These are phyloP conservation scores for Alternaria alternata DNA, from an alignment of 2,329 filamentous ascomycete genomes.

Conservation along the genomic window DNA sequence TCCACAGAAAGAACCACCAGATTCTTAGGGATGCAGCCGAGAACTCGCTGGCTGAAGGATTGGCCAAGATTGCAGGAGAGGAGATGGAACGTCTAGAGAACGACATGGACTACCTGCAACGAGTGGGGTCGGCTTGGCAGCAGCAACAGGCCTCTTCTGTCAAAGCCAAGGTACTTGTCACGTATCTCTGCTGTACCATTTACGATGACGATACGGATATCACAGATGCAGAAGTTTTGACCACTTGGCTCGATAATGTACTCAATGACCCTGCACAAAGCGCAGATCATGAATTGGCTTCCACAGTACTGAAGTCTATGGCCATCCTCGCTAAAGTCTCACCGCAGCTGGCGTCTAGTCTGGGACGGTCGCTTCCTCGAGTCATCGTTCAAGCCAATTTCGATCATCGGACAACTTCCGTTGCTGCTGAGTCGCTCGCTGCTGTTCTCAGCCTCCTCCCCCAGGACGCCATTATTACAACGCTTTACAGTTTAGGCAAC, in stretches of 20 bases:
- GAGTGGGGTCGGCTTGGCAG: conserved; percentile 81
- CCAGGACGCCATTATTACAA: conserved; percentile 92
- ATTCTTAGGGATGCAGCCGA: conserved; percentile 30
- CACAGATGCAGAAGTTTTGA: conserved; percentile 79
- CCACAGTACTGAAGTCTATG: conserved; percentile 80
- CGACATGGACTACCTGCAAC: conserved; percentile 85
- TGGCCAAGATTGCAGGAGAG: conserved; percentile 77
- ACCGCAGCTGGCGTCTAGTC: conserved; percentile 73
- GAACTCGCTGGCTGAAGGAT: conserved; percentile 57
- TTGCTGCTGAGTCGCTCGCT: conserved; percentile 86
- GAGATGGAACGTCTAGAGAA: conserved; percentile 89
- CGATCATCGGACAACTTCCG: conserved; percentile 71
- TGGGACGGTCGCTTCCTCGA: conserved; percentile 81
- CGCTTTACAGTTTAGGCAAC: conserved; percentile 95
- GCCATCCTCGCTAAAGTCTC: conserved; percentile 81
- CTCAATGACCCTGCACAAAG: conserved; percentile 83
- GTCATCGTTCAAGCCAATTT: conserved; percentile 87
- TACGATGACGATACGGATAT: conserved; percentile 74
- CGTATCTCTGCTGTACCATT: conserved; percentile 84
- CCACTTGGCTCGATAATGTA: conserved; percentile 85
- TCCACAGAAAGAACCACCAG: conserved; percentile 26
- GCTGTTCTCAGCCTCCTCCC: conserved; percentile 83
- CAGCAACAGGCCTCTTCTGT: conserved; percentile 86
- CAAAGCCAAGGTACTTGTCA: conserved; percentile 81
- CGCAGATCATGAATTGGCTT: conserved; percentile 78